A percentile compares a stretch with the other conserved stretches of the same genome.
These are phyloP conservation scores for Dioscorea alata DNA, from an alignment of 106 monocot genomes.

Conservation along the genomic window DNA sequence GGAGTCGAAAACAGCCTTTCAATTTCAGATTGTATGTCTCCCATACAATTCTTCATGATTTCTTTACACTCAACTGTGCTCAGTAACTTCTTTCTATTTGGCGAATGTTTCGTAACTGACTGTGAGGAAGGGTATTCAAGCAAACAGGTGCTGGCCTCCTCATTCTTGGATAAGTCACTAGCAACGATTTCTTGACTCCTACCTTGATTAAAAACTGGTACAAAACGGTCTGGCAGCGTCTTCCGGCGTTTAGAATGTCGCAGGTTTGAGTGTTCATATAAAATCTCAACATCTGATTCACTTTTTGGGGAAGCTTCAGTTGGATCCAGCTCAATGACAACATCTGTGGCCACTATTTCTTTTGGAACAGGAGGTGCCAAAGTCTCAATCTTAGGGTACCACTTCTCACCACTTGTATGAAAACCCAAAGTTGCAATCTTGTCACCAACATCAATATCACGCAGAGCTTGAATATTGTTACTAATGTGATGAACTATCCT, in stretches of 20 bases:
- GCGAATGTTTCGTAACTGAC: neutral
- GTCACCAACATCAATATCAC: neutral
- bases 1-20: constrained; percentile 5
- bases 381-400: constrained; percentile 26
- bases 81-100: constrained; percentile 23
- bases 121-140: neutral
- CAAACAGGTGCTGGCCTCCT: neutral
- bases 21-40: constrained; percentile 28
- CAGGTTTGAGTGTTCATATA: constrained; percentile 34
- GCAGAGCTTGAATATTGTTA: constrained; percentile 3
- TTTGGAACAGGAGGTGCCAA: constrained; percentile 1
- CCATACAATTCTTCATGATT: constrained; percentile 36
- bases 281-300: constrained; percentile 37
- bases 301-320: neutral
- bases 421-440: constrained; percentile 34
- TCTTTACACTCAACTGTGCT: constrained; percentile 30
- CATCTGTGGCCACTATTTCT: neutral
- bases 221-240: constrained; percentile 39
- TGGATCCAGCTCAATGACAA: constrained; percentile 3
- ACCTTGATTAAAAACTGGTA: constrained; percentile 7
- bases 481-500: constrained; percentile 35
- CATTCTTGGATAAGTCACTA: neutral
- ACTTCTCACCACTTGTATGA: constrained; percentile 7
- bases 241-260: constrained; percentile 60
- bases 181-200: neutral